Evolutionary conservation across 345 rosid genomes (phyloP).

Genomic region (Cochlearia excelsa): DNA sequence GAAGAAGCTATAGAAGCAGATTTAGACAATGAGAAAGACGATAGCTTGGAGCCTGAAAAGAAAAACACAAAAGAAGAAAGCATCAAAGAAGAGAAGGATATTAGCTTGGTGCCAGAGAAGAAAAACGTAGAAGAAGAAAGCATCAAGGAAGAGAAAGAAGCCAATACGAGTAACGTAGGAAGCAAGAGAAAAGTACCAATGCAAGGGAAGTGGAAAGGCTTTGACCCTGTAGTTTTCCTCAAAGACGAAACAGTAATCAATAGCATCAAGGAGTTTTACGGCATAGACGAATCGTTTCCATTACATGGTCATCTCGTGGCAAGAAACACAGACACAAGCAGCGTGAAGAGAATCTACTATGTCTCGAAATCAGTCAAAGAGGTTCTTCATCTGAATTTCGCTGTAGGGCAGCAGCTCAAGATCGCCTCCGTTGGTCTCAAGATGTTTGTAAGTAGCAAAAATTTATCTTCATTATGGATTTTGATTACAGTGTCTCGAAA

Average conservation of each 20-base stretch:
- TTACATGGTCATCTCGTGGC: slow-evolving; percentile 70
- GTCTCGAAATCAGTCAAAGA: slow-evolving; percentile 85
- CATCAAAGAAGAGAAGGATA: slow-evolving; percentile 33
- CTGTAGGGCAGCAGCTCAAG: slow-evolving; percentile 89
- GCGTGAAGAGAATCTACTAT: slow-evolving; percentile 90
- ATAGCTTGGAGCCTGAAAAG: slow-evolving; percentile 30
- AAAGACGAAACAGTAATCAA: slow-evolving; percentile 61
- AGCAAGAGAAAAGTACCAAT: slow-evolving; percentile 43
- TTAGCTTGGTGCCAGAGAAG: slow-evolving; percentile 30
- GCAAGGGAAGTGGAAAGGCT: slow-evolving; percentile 94
- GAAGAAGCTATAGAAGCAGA: slow-evolving; percentile 42
- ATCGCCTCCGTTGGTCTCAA: slow-evolving; percentile 91
- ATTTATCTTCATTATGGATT: neutral
- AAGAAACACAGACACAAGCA: slow-evolving; percentile 66
- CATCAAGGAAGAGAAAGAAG: slow-evolving; percentile 44
- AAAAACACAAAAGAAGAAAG: slow-evolving; percentile 35
- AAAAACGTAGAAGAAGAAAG: slow-evolving; percentile 35
- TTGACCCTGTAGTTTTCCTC: slow-evolving; percentile 84
- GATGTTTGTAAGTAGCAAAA: slow-evolving; percentile 80
- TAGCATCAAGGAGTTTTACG: slow-evolving; percentile 71
- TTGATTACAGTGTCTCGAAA: neutral
- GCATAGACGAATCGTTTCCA: slow-evolving; percentile 71
- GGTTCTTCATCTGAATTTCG: slow-evolving; percentile 71
- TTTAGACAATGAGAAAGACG: slow-evolving; percentile 32
- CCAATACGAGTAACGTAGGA: slow-evolving; percentile 40